Evolutionary conservation across 73 alveolate genomes (phyloP), one percentile per base, ranked within the genome.

Genomic region (Blepharisma stoltei): DNA sequence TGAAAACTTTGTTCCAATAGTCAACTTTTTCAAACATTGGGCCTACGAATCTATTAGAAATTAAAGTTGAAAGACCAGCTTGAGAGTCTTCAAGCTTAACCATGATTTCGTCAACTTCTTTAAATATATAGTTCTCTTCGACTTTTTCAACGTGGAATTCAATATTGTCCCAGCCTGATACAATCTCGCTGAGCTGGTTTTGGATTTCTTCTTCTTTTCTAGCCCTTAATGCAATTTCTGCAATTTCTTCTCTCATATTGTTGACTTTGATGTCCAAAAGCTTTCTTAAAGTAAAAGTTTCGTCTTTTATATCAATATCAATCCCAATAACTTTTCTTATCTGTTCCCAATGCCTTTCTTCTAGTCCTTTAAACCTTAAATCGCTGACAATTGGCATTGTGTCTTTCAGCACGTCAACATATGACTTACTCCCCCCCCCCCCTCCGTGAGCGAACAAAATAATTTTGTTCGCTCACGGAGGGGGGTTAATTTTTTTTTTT

Each of bases 171-270:
- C 92, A 84, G 55, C 73, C 50, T 32, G 78, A 71, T 46, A 81
- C 88, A 6, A 84, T 84, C n/a, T 67, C 66, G 65, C 80, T 84
- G 76, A 60, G 73, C 46, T 60, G 73, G 4, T 77, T 86, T 86
- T 87, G 88, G n/a, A 97, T 84, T 65, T 86, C 89, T 77, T 94
- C 97, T 86, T 97, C 98, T 73, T 92, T 78, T 14, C 94, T 71
- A 7, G 98, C 98, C 27, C 87, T 75, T 9, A 84, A 86, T 48
- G 96, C 83, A 7, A 92, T 83, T 55, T 84, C 86, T 49, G 82
- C 71, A 41, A 92, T 80, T 78, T 92, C 90, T 67, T 92, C 98
- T 71, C 84, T 75, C 81, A 76, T 83, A 7, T 70, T 49, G 27
- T 88, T 93, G 9, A 81, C 95, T 20, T 90, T 90, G 76, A 81